phyloP scores from a whole-genome alignment of 495 filamentous ascomycete genomes.

The Elasticomyces elasticus region DNA sequence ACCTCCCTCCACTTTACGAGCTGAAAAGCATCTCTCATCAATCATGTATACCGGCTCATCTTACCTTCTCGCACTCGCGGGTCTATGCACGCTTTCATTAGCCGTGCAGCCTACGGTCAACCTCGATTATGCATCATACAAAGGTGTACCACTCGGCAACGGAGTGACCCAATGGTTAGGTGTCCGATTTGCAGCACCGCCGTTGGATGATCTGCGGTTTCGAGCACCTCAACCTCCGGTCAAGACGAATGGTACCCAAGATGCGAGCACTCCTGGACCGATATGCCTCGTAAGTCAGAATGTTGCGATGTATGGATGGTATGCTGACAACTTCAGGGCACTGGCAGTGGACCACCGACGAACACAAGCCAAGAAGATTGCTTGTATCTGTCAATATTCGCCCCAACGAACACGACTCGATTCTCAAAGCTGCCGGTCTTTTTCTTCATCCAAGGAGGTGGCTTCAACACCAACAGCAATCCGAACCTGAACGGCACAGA shows the following conservation, averaged over 20 bases:
- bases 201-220: constrained; percentile 50
- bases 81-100: not conserved
- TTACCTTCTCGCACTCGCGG: not conserved
- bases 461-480: constrained; percentile 54
- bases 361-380: constrained; percentile 50
- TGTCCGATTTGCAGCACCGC: constrained; percentile 54
- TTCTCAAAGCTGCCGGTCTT: constrained; percentile 52
- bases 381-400: constrained; percentile 64
- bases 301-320: not conserved
- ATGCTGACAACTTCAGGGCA: not conserved
- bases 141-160: constrained; percentile 23
- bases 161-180: constrained; percentile 56
- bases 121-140: constrained; percentile 25
- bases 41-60: not conserved
- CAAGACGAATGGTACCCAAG: constrained; percentile 31
- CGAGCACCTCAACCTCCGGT: constrained; percentile 47
- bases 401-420: constrained; percentile 45
- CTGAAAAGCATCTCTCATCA: not conserved
- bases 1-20: not conserved
- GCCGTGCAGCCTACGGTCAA: constrained; percentile 25
- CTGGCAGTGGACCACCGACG: constrained; percentile 6
- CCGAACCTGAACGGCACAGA: constrained; percentile 55
- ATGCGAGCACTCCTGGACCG: constrained; percentile 33
- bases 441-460: constrained; percentile 70
- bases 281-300: constrained; percentile 4